Evolutionary conservation across 306 rosid species (phyloP).

Genomic region (Hylodesmum podocarpum): DNA sequence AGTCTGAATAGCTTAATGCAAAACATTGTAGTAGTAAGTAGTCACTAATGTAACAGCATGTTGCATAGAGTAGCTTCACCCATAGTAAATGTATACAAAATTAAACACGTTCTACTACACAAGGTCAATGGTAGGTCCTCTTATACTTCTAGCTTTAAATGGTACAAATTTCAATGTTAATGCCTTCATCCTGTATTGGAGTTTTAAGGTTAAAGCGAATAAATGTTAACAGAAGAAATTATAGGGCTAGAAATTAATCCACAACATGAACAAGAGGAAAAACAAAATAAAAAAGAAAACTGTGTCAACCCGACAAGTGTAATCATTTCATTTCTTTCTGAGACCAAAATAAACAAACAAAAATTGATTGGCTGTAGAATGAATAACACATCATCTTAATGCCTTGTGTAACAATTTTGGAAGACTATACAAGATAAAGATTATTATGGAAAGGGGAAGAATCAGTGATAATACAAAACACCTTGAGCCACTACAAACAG

Average conservation of each 20-base stretch:
- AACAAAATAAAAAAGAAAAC: neutral
- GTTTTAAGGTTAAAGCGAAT: neutral
- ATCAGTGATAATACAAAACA: neutral
- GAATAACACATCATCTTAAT: neutral
- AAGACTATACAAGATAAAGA: neutral
- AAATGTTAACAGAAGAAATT: neutral
- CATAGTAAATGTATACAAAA: neutral
- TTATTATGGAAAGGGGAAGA: neutral
- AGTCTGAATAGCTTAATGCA: neutral
- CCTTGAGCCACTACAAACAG: neutral
- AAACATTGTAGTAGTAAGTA: neutral
- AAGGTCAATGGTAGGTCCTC: constrained; percentile 3
- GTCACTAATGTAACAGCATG: neutral
- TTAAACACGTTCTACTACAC: neutral
- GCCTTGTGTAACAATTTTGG: neutral
- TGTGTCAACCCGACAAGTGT: neutral
- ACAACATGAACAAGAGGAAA: neutral
- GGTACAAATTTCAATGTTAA: neutral
- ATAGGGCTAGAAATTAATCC: neutral
- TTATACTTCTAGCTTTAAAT: neutral
- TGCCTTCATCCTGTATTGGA: neutral
- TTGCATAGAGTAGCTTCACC: neutral
- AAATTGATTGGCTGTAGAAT: neutral
- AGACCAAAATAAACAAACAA: neutral
- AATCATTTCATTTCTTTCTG: neutral